These are phyloP conservation scores for Furcasterigmium furcatum DNA, from an alignment of 2,329 filamentous ascomycete species.

Conservation along the genomic window DNA sequence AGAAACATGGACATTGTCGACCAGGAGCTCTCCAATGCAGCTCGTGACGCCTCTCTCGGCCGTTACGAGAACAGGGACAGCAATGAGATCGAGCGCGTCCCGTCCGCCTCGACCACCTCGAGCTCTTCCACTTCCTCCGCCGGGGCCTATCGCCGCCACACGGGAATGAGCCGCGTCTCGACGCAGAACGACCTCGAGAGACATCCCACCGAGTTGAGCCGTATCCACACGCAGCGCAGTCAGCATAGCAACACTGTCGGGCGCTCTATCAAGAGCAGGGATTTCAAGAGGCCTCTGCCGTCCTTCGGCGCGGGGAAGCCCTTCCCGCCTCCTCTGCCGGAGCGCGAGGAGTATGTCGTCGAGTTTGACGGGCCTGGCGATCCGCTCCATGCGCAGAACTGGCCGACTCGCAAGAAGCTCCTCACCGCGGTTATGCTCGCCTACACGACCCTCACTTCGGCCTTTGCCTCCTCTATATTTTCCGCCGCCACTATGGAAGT, in stretches of 20 bases:
- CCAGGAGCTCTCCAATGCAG: constrained; percentile 48
- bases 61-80: constrained; percentile 36
- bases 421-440: constrained; percentile 65
- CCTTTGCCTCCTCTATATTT: constrained; percentile 75
- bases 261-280: constrained; percentile 39
- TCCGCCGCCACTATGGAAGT: constrained; percentile 61
- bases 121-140: constrained; percentile 42
- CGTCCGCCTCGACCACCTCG: constrained; percentile 47
- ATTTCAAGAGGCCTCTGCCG: constrained; percentile 59
- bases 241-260: constrained; percentile 76
- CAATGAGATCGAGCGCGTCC: constrained; percentile 58
- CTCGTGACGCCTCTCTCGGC: constrained; percentile 48
- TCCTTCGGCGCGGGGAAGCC: constrained; percentile 71
- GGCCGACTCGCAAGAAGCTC: constrained; percentile 74
- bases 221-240: constrained; percentile 67
- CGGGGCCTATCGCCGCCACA: constrained; percentile 31
- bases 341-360: constrained; percentile 74
- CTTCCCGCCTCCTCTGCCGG: constrained; percentile 67
- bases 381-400: constrained; percentile 84
- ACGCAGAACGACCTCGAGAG: constrained; percentile 67
- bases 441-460: constrained; percentile 68
- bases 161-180: constrained; percentile 55
- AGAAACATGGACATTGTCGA: constrained; percentile 50
- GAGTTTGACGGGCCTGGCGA: constrained; percentile 84
- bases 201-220: constrained; percentile 64